Evolutionary conservation across 768 basidiomycete species (phyloP).

Genomic region (Hortiboletus campestris): DNA sequence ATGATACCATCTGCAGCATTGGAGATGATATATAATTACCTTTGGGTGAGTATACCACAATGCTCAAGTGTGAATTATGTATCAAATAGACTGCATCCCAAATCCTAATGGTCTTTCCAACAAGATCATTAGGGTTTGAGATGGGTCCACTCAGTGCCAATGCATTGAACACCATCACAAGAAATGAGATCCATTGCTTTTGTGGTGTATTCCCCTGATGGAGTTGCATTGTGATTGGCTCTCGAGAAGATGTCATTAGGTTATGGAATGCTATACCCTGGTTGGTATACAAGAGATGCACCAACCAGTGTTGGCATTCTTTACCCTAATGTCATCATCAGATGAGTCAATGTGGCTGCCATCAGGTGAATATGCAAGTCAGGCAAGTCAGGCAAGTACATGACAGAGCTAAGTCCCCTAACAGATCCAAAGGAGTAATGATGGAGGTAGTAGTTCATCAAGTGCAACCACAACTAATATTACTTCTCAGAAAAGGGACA

Average conservation of each 20-base stretch:
- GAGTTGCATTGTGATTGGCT: background rate
- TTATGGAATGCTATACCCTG: background rate
- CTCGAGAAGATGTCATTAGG: background rate
- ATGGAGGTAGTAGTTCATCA: no score
- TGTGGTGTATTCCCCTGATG: background rate
- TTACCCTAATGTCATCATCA: background rate
- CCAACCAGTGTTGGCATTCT: background rate
- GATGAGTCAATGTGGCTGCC: background rate
- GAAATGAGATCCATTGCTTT: background rate
- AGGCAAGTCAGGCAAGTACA: no score
- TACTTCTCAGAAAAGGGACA: no score
- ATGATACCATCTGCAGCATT: no score
- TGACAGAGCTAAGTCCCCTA: no score
- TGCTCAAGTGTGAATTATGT: no score
- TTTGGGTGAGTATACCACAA: background rate
- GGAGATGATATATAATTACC: no score
- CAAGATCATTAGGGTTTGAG: background rate
- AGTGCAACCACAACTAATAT: no score
- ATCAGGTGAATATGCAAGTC: background rate
- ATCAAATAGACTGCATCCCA: background rate
- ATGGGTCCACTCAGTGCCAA: background rate
- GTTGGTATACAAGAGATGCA: background rate
- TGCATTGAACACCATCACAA: background rate
- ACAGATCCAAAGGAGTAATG: no score
- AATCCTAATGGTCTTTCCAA: background rate